These are phyloP conservation scores for Fusarium sp. DNA, from an alignment of 2,329 filamentous ascomycete genomes.

Conservation along the genomic window DNA sequence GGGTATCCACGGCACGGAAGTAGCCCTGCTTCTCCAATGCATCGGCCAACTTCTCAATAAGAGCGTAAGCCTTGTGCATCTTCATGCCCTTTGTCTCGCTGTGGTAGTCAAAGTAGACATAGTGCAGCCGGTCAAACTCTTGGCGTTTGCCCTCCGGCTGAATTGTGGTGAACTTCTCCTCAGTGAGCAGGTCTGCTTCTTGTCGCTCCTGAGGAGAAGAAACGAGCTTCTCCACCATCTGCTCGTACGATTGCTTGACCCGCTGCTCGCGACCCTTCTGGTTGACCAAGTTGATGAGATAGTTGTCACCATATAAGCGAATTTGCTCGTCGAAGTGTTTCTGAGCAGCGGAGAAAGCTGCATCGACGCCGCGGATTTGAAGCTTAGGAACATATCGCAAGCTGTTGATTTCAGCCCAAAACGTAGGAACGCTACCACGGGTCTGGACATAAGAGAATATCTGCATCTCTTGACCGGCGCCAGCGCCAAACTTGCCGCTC, in stretches of 20 bases:
- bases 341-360: slow-evolving; percentile 79
- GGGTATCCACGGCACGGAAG: slow-evolving; percentile 90
- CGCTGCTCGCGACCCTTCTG: slow-evolving; percentile 90
- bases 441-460: slow-evolving; percentile 96
- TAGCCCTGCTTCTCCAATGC: slow-evolving; percentile 84
- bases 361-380: slow-evolving; percentile 85
- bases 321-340: slow-evolving; percentile 96
- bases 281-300: slow-evolving; percentile 96
- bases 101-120: slow-evolving; percentile 98
- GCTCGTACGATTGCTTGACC: slow-evolving; percentile 93
- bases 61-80: slow-evolving; percentile 89
- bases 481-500: slow-evolving; percentile 72
- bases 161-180: slow-evolving; percentile 84
- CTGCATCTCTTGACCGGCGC: slow-evolving; percentile 78
- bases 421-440: slow-evolving; percentile 93
- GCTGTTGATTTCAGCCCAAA: slow-evolving; percentile 96
- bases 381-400: slow-evolving; percentile 91
- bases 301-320: slow-evolving; percentile 92
- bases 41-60: slow-evolving; percentile 83
- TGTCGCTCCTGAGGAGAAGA: slow-evolving; percentile 73
- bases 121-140: slow-evolving; percentile 86
- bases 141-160: slow-evolving; percentile 69
- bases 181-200: slow-evolving; percentile 71
- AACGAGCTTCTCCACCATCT: slow-evolving; percentile 82
- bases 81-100: slow-evolving; percentile 94